phyloP scores from a whole-genome alignment of 169 alveolate species.

The Plasmodium reichenowi region DNA sequence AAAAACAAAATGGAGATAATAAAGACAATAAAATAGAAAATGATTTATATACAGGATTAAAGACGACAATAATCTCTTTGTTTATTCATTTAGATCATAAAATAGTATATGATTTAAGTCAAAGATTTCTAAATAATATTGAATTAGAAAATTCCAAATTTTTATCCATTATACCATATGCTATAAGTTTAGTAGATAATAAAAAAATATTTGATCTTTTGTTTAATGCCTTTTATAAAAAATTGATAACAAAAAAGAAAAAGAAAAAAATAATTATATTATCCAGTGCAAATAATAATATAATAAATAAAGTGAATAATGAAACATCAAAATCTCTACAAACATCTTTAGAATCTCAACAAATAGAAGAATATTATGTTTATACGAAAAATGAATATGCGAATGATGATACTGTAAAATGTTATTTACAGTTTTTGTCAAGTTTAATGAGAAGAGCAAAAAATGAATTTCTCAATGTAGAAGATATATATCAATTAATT shows the following conservation, averaged over 20 bases:
- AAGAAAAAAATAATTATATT: constrained; percentile 7
- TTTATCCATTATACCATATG: constrained; percentile 64
- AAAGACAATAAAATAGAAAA: constrained; percentile 45
- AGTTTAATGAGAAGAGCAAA: constrained; percentile 56
- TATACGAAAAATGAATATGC: constrained; percentile 64
- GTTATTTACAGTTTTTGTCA: constrained; percentile 61
- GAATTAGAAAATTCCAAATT: constrained; percentile 59
- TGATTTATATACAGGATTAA: constrained; percentile 66
- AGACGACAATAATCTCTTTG: constrained; percentile 43
- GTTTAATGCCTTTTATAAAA: constrained; percentile 59
- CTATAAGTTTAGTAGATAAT: constrained; percentile 49
- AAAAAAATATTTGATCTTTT: constrained; percentile 55
- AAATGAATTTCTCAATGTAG: constrained; percentile 34
- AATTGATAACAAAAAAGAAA: constrained; percentile 47
- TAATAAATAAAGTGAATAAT: not conserved
- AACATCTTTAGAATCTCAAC: not conserved
- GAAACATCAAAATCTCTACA: not conserved
- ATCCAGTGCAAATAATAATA: not conserved
- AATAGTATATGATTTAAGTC: constrained; percentile 48
- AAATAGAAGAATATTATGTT: constrained; percentile 17
- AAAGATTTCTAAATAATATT: constrained; percentile 48
- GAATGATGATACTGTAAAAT: constrained; percentile 60
- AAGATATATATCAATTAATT: constrained; percentile 47
- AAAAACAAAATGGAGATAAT: constrained; percentile 63
- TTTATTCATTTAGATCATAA: constrained; percentile 69